Evolutionary conservation across 129 eudicot genomes (phyloP), one percentile per base, ranked within the genome.

Genomic region (Ambrosia trifida): DNA sequence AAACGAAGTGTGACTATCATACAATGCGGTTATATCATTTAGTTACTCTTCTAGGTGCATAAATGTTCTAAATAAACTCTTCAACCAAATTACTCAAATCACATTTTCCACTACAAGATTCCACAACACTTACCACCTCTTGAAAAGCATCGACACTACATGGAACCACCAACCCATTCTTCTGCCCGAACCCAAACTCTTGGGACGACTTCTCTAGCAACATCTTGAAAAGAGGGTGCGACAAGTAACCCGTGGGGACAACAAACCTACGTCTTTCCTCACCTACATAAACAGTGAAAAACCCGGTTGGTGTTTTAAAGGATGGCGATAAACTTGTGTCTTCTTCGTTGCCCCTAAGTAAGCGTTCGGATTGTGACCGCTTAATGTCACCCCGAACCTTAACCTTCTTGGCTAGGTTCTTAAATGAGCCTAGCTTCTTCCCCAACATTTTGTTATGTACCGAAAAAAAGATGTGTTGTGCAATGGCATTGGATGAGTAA

Each of bases 201-300:
- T 89, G 70, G 9, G 76, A 85, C 0, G 96, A 91, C 81, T 92
- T 92, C 50, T 92, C 96, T 5, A 92, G 65, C 89, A 92, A 45
- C 68, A 92, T 89, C 83, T 82, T 89, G 88, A 92, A 89, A 30
- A 92, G 76, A 44, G 98, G 98, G 64, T 92, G 98, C 1, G 88
- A 81, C 31, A 92, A 83, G 73, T 89, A 89, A 17, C 74, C 72
- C 32, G 76, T 86, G 1, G 96, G 98, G 65, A 77, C 46, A 30
- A 77, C 76, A 5, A 77, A 77, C 46, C 97, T 62, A 14, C 84
- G 78, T 31, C 88, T 73, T 19, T 82, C 99, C 60, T 87, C 97
- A 16, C 99, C 99, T 2, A 85, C 85, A 19, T 94, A 94, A 3
- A 94, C 52, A 0, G 87, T 83, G 53, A 90, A 86, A 64, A 68